phyloP scores from a whole-genome alignment of 2,329 filamentous ascomycete genomes.

The Talaromyces rugulosus region DNA sequence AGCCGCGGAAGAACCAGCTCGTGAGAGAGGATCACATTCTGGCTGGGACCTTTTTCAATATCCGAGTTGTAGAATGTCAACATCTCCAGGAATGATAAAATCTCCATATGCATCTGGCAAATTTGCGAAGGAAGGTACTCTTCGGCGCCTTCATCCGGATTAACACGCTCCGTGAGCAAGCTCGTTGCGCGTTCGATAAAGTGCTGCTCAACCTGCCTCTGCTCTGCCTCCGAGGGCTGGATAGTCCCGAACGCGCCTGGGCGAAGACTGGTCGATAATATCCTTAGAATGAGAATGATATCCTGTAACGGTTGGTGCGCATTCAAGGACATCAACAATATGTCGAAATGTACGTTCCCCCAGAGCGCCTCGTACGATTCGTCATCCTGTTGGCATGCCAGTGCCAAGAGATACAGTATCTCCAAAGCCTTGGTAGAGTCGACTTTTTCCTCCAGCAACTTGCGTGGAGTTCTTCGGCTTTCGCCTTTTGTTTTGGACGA shows the following conservation, averaged over 20 bases:
- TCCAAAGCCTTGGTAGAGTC: slow-evolving; percentile 52
- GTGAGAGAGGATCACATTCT: slow-evolving; percentile 63
- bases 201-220: slow-evolving; percentile 39
- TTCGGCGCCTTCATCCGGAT: slow-evolving; percentile 39
- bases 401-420: slow-evolving; percentile 51
- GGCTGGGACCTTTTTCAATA: slow-evolving; percentile 57
- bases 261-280: slow-evolving; percentile 54
- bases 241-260: slow-evolving; percentile 54
- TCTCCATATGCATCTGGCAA: slow-evolving; percentile 41
- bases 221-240: slow-evolving; percentile 32
- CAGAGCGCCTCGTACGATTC: slow-evolving; percentile 49
- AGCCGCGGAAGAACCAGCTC: slow-evolving; percentile 68
- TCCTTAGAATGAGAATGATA: slow-evolving; percentile 51
- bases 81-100: slow-evolving; percentile 39
- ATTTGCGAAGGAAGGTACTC: slow-evolving; percentile 37
- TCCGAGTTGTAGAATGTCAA: slow-evolving; percentile 46
- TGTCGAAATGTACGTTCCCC: slow-evolving; percentile 53
- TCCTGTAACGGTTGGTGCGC: slow-evolving; percentile 54
- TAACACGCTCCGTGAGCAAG: slow-evolving; percentile 53
- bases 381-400: slow-evolving; percentile 42
- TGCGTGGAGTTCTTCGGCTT: slow-evolving; percentile 37
- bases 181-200: slow-evolving; percentile 56
- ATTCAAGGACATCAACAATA: slow-evolving; percentile 57
- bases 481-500: slow-evolving; percentile 36
- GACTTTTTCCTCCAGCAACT: slow-evolving; percentile 44